phyloP scores from a whole-genome alignment of 2,329 filamentous ascomycete genomes.

The Madurella fahalii region DNA sequence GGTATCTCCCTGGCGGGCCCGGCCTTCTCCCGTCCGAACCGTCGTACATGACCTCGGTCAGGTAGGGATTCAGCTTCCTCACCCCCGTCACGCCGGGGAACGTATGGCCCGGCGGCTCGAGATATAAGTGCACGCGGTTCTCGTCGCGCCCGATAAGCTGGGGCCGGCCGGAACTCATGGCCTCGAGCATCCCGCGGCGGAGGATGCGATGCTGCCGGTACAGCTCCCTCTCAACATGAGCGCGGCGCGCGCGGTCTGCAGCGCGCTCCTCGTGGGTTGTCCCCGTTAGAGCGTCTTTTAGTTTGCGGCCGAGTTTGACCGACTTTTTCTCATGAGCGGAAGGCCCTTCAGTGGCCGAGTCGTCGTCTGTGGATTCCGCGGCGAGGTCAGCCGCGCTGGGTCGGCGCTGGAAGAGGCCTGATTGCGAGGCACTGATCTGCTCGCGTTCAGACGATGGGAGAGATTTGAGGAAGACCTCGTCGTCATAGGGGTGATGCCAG shows the following conservation, averaged over 20 bases:
- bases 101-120: constrained; percentile 47
- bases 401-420: constrained; percentile 29
- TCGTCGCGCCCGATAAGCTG: constrained; percentile 52
- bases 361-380: constrained; percentile 28
- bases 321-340: not conserved
- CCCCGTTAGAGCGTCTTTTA: constrained; percentile 57
- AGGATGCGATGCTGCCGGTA: constrained; percentile 50
- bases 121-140: constrained; percentile 53
- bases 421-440: constrained; percentile 30
- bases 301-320: constrained; percentile 45
- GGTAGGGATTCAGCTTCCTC: constrained; percentile 24
- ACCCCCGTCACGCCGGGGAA: constrained; percentile 23
- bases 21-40: constrained; percentile 35
- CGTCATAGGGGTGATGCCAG: constrained; percentile 60
- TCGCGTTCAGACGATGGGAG: constrained; percentile 47
- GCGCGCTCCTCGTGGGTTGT: constrained; percentile 54
- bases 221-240: constrained; percentile 45
- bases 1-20: constrained; percentile 40
- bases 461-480: constrained; percentile 47
- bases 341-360: constrained; percentile 10
- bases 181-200: constrained; percentile 46
- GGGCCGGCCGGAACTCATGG: constrained; percentile 51
- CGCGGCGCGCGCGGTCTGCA: constrained; percentile 41
- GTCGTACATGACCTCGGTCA: constrained; percentile 28
- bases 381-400: constrained; percentile 38